These are phyloP conservation scores for Vitis amurensis DNA, from an alignment of 164 flowering plant species.

Conservation along the genomic window DNA sequence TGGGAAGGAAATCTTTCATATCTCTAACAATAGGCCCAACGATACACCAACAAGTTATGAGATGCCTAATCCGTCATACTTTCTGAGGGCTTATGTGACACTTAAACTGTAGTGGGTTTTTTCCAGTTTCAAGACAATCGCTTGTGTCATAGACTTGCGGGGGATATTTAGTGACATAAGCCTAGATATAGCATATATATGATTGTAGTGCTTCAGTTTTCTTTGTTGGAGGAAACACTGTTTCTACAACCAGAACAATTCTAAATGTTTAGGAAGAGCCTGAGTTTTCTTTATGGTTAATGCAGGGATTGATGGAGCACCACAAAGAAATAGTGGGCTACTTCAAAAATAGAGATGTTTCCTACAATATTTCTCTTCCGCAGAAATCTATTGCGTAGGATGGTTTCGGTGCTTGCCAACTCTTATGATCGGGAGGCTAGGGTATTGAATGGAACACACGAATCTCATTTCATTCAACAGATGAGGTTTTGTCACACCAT, in stretches of 20 bases:
- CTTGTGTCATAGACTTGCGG: no score
- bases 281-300: background rate
- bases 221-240: background rate
- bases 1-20: no score
- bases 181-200: no score
- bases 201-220: background rate
- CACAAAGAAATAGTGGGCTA: slow-evolving; percentile 63
- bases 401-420: slow-evolving; percentile 76
- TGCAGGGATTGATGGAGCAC: slow-evolving; percentile 69
- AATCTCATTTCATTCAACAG: slow-evolving; percentile 73
- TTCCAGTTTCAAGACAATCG: no score
- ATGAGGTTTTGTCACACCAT: slow-evolving; percentile 49
- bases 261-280: background rate
- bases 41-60: no score
- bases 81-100: no score
- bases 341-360: slow-evolving; percentile 68
- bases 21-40: no score
- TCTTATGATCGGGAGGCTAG: slow-evolving; percentile 71
- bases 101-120: no score
- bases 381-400: slow-evolving; percentile 62
- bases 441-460: slow-evolving; percentile 79
- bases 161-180: no score
- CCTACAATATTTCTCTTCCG: slow-evolving; percentile 74
- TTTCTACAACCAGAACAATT: no score
- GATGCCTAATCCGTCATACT: no score